Conservation (phyloP, 2,329 filamentous ascomycete genomes). For the Colletotrichum endophyticum region DNA sequence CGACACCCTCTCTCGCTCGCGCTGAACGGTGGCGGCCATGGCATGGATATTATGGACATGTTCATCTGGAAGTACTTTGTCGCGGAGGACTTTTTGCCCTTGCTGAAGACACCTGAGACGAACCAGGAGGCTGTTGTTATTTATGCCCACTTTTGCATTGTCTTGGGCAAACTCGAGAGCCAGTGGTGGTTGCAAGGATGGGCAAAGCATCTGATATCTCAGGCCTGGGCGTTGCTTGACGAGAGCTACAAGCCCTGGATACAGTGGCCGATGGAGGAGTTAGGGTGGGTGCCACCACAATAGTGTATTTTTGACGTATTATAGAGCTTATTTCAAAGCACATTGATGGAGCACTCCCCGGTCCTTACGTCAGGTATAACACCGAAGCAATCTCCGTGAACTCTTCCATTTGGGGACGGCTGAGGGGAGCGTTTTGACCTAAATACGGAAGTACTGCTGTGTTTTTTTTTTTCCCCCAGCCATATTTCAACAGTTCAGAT, state of each 20-base stretch:
- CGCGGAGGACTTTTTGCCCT: constrained; percentile 36
- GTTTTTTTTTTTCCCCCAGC: background rate
- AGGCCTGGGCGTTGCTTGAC: constrained; percentile 36
- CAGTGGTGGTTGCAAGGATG: constrained; percentile 44
- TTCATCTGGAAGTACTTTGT: constrained; percentile 44
- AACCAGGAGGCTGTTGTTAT: constrained; percentile 35
- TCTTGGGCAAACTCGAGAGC: constrained; percentile 31
- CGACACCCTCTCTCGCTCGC: constrained; percentile 13
- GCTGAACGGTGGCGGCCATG: background rate
- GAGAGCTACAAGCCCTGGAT: constrained; percentile 39
- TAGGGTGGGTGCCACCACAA: too few species aligned
- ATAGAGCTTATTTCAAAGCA: too few species aligned
- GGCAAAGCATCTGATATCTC: constrained; percentile 34
- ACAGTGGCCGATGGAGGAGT: background rate
- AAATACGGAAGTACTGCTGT: background rate
- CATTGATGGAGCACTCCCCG: too few species aligned
- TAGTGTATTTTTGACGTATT: too few species aligned
- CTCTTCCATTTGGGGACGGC: too few species aligned
- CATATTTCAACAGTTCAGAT: background rate
- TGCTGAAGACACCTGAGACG: constrained; percentile 29
- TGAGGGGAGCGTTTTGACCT: too few species aligned
- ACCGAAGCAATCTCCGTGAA: too few species aligned
- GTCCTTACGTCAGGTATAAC: too few species aligned
- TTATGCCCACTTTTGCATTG: constrained; percentile 38
- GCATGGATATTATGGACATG: constrained; percentile 38